Evolutionary conservation across 2,329 filamentous ascomycete genomes (phyloP), one percentile per base, ranked within the genome.

Genomic region (Dactylellina drechsleri): DNA sequence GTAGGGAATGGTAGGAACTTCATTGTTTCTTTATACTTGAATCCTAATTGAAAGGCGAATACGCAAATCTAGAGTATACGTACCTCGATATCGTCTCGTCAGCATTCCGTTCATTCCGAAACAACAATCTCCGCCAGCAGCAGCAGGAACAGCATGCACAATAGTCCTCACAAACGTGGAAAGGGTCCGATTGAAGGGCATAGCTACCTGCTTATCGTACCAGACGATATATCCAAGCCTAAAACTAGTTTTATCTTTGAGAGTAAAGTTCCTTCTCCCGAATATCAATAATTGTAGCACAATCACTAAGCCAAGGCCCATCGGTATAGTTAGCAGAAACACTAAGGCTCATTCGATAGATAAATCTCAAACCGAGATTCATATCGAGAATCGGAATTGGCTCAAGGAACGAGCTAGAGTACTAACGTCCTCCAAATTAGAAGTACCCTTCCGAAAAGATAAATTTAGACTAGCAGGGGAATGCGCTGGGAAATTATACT

Each of bases 181-280:
- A n/a, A 52, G 4, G 13, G 16, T 8, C 4, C 3, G 16, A 18
- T 20, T 6, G 16, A 52, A 20, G 20, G 49, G 7, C 3, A 16
- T 49, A 40, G 16, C 12, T 60, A 41, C 20, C 40, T 60, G 4
- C 10, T 60, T 20, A 60, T 60, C n/a, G n/a, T 60, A 23, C 57
- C 57, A 4, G 36, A 60, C 47, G 8, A 13, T 6, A 60, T 2
- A 10, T 16, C 10, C 10, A 3, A 23, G 23, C 2, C 23, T 20
- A 49, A 12, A 28, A 18, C 23, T 23, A 41, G 58, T 1, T 50
- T 62, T 20, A 41, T 62, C 18, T 62, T 52, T 20, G 40, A 62
- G 15, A 62, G 58, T 62, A 16, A 59, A n/a, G 6, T 10, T 36
- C 3, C 31, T 10, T 5, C 6, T 10, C 31, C 31, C 6, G 31